A percentile compares a stretch with the other conserved stretches of the same genome.
These are phyloP conservation scores for Brassica hybrid DNA, from an alignment of 441 rosid genomes.

Conservation along the genomic window DNA sequence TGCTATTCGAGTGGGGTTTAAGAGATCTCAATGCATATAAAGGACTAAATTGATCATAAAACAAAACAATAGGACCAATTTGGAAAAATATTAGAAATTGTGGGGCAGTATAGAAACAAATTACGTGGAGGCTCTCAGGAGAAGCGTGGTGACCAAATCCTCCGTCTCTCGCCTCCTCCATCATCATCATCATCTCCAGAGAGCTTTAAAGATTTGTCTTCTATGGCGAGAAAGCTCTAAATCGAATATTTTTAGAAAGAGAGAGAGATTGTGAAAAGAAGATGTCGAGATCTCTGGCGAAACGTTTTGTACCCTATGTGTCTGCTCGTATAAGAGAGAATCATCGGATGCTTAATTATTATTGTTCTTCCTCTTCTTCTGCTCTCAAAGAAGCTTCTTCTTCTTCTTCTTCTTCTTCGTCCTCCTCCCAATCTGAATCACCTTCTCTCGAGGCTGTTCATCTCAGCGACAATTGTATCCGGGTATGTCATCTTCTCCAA, in stretches of 20 bases:
- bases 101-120: slow-evolving; percentile 3
- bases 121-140: slow-evolving; percentile 24
- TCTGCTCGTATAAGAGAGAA: slow-evolving; percentile 64
- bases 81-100: background rate
- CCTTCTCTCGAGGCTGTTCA: slow-evolving; percentile 55
- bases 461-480: slow-evolving; percentile 72
- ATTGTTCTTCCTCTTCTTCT: slow-evolving; percentile 34
- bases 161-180: slow-evolving; percentile 13
- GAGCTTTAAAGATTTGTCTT: slow-evolving; percentile 11
- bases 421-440: slow-evolving; percentile 47
- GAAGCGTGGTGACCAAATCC: slow-evolving; percentile 33
- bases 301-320: slow-evolving; percentile 56
- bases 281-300: slow-evolving; percentile 71
- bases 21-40: background rate
- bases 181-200: background rate
- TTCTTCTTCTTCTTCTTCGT: slow-evolving; percentile 43
- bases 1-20: background rate
- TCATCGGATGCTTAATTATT: slow-evolving; percentile 57
- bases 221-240: slow-evolving; percentile 35
- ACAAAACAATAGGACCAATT: background rate
- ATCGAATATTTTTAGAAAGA: background rate
- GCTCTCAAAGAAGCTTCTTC: slow-evolving; percentile 49
- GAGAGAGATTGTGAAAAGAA: background rate
- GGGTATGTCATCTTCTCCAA: slow-evolving; percentile 48
- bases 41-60: background rate